phyloP scores from a whole-genome alignment of 768 basidiomycete species.

The Fistulinella prunicolor region DNA sequence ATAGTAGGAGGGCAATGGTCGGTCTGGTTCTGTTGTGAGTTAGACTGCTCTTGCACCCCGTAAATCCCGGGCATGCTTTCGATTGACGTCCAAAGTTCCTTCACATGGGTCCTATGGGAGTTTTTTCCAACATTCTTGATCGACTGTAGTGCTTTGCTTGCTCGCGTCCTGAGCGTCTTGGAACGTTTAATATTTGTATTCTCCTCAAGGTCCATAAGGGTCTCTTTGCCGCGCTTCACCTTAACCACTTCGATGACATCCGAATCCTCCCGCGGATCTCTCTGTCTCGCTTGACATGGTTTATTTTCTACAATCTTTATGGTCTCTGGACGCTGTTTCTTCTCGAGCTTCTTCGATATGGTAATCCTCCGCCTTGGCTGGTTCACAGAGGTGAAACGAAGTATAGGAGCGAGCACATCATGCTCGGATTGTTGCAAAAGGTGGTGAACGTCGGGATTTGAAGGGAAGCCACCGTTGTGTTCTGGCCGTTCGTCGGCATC shows the following conservation, averaged over 20 bases:
- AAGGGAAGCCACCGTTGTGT: constrained; percentile 13
- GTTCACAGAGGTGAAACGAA: constrained; percentile 5
- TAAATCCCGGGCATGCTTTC: constrained; percentile 27
- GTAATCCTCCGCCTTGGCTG: constrained; percentile 8
- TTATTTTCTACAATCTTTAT: constrained; percentile 24
- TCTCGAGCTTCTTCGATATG: constrained; percentile 26
- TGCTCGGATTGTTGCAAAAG: constrained; percentile 14
- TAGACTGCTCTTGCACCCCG: constrained; percentile 25
- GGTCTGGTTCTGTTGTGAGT: constrained; percentile 11
- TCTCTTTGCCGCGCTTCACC: constrained; percentile 41
- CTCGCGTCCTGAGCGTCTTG: constrained; percentile 45
- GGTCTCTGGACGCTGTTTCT: constrained; percentile 30
- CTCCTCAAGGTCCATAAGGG: constrained; percentile 21
- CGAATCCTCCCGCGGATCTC: constrained; percentile 43
- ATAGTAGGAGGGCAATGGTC: constrained; percentile 13
- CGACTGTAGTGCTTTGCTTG: constrained; percentile 45
- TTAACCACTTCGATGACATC: constrained; percentile 63
- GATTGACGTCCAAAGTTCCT: constrained; percentile 36
- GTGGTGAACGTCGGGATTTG: constrained; percentile 30
- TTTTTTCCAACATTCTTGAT: constrained; percentile 43
- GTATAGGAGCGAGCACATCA: not conserved
- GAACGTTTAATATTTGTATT: constrained; percentile 30
- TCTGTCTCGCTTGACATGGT: constrained; percentile 14
- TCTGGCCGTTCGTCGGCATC: constrained; percentile 41
- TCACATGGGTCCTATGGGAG: constrained; percentile 37